Base-by-base conservation (phyloP, 1,284 basidiomycete genomes). In the Ceratobasidium sp. region DNA sequence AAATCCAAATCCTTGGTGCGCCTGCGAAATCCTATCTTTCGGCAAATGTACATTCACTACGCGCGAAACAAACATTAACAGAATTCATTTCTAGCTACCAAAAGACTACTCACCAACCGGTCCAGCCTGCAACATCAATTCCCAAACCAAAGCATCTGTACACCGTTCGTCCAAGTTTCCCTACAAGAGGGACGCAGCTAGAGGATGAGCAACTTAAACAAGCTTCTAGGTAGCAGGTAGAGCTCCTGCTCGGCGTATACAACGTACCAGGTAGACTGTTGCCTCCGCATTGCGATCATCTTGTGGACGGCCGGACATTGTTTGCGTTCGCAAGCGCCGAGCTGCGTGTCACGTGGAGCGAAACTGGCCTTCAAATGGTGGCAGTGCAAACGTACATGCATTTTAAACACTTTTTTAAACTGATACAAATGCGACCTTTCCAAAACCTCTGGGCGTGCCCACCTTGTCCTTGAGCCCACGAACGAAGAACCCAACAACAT, bases 1-100 rank as follows among this genome's bases (percentile, higher is more conserved):
- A 84, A 99, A 99, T 59, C 96, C 97, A 82, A 98, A 99, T 63
- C 97, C 96, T 84, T 99, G 98, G 81, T 99, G 97, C 2, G 93
- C 87, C 91, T 96, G 96, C 13, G 96, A 98, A 76, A 99, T 95
- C 77, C 97, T 91, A 83, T 99, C 98, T 83, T 98, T 99, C n/a
- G 97, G 97, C n/a, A 99, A 86, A 83, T 98, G 96, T 0, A 98
- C 95, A 79, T 98, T 98, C 41, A 95, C 96, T 98, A 77, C n/a
- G 54, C 18, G 14, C 1, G 1, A n/a, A 70, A 35, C 5, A 32
- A 7, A 13, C 21, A 43, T 47, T 61, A 64, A 77, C 28, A 78
- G 73, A 47, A 2, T 26, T 5, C n/a, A 23, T 73, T 18, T 21
- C 13, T n/a, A 14, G 52, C 5, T 69, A 57, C 23, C 21, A 57